Percentiles rank a stretch among this genome's conserved stretches.
Evolutionary conservation across 2,329 filamentous ascomycete species (phyloP).

Genomic region (Fusarium nygamai): DNA sequence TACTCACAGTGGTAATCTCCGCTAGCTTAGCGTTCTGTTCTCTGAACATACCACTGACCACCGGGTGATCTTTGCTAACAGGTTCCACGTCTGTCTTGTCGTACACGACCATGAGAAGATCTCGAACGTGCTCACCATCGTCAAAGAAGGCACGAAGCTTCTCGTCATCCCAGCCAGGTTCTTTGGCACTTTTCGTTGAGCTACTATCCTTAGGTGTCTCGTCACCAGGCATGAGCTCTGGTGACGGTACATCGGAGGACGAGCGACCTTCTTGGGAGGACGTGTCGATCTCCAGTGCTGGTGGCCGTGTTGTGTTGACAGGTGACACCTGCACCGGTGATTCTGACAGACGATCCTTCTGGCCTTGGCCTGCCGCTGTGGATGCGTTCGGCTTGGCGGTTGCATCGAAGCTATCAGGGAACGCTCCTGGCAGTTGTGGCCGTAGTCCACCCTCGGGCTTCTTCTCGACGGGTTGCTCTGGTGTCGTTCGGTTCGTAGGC

Average conservation of each 20-base stretch:
- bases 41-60: constrained; percentile 81
- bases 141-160: constrained; percentile 91
- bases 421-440: constrained; percentile 52
- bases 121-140: constrained; percentile 86
- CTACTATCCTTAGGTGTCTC: constrained; percentile 48
- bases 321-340: constrained; percentile 70
- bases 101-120: constrained; percentile 90
- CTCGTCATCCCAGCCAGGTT: constrained; percentile 82
- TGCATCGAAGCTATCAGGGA: constrained; percentile 54
- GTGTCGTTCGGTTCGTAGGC: constrained; percentile 28
- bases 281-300: constrained; percentile 74
- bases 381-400: constrained; percentile 48
- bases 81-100: constrained; percentile 87
- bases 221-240: constrained; percentile 64
- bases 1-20: constrained; percentile 80
- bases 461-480: constrained; percentile 27
- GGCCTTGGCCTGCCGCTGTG: constrained; percentile 42
- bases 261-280: constrained; percentile 75
- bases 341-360: constrained; percentile 66
- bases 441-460: constrained; percentile 40
- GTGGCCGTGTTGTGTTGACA: constrained; percentile 61
- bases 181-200: constrained; percentile 50
- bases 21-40: constrained; percentile 87
- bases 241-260: constrained; percentile 72
- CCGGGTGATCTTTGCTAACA: constrained; percentile 84